Evolutionary conservation across 1,284 basidiomycete genomes (phyloP).

Genomic region (Pterulicium gracile): DNA sequence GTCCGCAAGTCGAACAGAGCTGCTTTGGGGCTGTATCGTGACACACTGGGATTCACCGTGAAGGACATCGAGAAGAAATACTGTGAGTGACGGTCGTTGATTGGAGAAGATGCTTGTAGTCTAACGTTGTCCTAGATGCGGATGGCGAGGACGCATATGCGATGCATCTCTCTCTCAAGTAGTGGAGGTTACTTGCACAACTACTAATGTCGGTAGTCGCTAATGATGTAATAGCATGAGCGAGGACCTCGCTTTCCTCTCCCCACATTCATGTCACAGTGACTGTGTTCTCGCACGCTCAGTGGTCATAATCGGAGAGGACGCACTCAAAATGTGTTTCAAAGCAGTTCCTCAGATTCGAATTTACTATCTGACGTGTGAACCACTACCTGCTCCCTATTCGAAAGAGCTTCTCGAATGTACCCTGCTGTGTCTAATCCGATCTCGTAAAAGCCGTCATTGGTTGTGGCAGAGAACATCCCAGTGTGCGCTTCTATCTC

Average conservation of each 20-base stretch:
- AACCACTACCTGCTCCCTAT: no score
- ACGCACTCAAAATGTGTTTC: no score
- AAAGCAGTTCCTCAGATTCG: no score
- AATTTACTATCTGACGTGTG: no score
- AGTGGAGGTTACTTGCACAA: no score
- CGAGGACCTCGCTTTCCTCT: no score
- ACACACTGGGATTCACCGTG: conserved; percentile 83
- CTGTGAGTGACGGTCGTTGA: conserved; percentile 39
- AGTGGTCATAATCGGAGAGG: no score
- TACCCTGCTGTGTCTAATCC: conserved; percentile 57
- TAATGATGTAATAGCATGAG: no score
- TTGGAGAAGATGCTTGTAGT: conserved; percentile 14
- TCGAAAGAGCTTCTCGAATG: conserved; percentile 42
- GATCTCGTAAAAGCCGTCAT: conserved; percentile 84
- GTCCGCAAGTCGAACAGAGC: conserved; percentile 91
- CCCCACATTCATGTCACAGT: no score
- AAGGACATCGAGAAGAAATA: conserved; percentile 84
- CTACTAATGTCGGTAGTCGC: no score
- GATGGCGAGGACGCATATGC: conserved; percentile 91
- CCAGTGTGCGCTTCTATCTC: conserved; percentile 83
- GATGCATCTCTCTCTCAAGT: conserved; percentile 63
- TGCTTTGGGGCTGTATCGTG: conserved; percentile 78
- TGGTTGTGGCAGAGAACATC: conserved; percentile 80
- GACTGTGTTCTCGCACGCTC: no score
- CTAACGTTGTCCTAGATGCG: conserved; percentile 45